Percentiles rank a stretch among this genome's conserved stretches.
phyloP scores from a whole-genome alignment of 805 yeast species.

The Helenozyma rhizophorensis region DNA sequence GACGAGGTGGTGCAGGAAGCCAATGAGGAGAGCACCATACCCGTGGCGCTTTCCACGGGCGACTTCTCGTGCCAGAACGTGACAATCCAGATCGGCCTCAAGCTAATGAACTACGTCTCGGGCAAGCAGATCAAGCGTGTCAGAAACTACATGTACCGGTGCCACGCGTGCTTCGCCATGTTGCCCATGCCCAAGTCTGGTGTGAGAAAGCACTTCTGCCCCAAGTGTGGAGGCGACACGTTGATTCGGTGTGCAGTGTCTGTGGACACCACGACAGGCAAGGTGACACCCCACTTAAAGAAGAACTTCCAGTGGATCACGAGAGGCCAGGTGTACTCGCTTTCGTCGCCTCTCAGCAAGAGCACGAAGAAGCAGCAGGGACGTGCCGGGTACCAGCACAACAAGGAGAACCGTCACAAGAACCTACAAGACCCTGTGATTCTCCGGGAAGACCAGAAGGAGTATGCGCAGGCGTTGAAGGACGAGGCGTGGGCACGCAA shows the following conservation, averaged over 20 bases:
- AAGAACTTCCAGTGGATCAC: constrained; percentile 90
- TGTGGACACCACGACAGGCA: constrained; percentile 73
- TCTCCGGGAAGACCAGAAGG: constrained; percentile 90
- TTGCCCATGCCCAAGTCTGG: constrained; percentile 75
- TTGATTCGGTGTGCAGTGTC: constrained; percentile 87
- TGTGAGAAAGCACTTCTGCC: constrained; percentile 81
- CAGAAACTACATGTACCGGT: constrained; percentile 89
- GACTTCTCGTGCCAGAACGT: constrained; percentile 98
- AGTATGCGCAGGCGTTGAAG: constrained; percentile 81
- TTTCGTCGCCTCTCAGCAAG: constrained; percentile 86
- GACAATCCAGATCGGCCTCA: constrained; percentile 83
- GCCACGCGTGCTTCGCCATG: constrained; percentile 93
- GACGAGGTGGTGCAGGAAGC: constrained; percentile 49
- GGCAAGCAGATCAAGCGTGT: constrained; percentile 84
- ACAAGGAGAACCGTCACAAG: constrained; percentile 54
- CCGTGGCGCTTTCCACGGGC: constrained; percentile 86
- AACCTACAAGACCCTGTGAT: constrained; percentile 46
- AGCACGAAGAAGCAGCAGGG: constrained; percentile 69
- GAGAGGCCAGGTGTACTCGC: constrained; percentile 75
- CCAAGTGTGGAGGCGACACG: constrained; percentile 93
- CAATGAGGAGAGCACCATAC: constrained; percentile 34
- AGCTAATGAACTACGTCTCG: constrained; percentile 75
- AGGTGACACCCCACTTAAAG: constrained; percentile 82
- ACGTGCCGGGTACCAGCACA: constrained; percentile 75
- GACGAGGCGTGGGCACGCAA: constrained; percentile 84